These are phyloP conservation scores for Phytopythium helicoides DNA, from an alignment of 352 stramenopile genomes.

Conservation along the genomic window DNA sequence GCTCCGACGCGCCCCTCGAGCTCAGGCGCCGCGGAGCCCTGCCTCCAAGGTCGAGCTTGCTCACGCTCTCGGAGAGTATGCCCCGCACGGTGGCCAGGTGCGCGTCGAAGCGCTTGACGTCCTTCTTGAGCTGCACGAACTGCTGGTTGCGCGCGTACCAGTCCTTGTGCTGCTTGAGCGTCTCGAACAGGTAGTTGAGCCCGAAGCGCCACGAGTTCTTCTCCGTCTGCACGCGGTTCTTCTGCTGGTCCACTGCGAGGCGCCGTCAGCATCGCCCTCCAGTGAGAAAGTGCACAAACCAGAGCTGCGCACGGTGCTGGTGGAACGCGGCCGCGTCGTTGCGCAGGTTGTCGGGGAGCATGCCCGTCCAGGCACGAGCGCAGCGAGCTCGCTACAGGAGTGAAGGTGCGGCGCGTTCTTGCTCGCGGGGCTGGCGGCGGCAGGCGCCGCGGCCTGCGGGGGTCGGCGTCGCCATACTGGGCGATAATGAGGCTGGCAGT, in stretches of 20 bases:
- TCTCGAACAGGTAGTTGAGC: slow-evolving; percentile 89
- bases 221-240: slow-evolving; percentile 67
- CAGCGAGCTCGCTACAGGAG: slow-evolving; percentile 77
- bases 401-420: slow-evolving; percentile 82
- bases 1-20: slow-evolving; percentile 80
- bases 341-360: slow-evolving; percentile 81
- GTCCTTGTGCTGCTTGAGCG: slow-evolving; percentile 87
- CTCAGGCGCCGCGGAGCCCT: slow-evolving; percentile 76
- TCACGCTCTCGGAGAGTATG: slow-evolving; percentile 78
- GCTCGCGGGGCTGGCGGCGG: slow-evolving; percentile 10
- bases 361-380: slow-evolving; percentile 81
- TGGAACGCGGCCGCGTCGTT: slow-evolving; percentile 77
- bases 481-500: not conserved
- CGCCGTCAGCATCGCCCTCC: not conserved
- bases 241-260: slow-evolving; percentile 64
- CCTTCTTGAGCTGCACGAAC: slow-evolving; percentile 84
- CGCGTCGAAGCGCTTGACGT: slow-evolving; percentile 73
- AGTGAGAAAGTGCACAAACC: no score
- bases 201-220: slow-evolving; percentile 89
- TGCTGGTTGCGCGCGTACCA: slow-evolving; percentile 89
- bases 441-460: slow-evolving; percentile 4
- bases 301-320: slow-evolving; percentile 42
- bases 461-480: slow-evolving; percentile 19
- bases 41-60: slow-evolving; percentile 82
- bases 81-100: slow-evolving; percentile 70